A percentile compares a stretch with the other conserved stretches of the same genome.
Conservation (phyloP, 768 basidiomycete genomes). For the Dictyophora rubrovolvata region DNA sequence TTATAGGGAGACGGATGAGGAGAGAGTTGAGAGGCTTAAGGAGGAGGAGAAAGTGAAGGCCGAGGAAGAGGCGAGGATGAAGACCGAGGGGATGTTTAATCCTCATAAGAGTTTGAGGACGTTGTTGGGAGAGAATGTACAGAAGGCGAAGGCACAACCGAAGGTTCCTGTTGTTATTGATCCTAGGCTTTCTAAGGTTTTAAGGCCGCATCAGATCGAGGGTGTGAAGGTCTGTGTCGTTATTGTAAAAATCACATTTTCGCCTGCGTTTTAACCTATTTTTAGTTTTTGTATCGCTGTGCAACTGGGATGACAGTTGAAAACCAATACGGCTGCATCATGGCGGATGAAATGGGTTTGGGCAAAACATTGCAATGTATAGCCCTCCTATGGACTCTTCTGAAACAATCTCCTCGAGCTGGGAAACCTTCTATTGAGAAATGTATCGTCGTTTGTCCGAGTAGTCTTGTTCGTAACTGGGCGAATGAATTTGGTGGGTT, state of each 20-base stretch:
- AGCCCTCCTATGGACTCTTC: slow-evolving; percentile 84
- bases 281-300: slow-evolving; percentile 89
- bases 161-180: slow-evolving; percentile 98
- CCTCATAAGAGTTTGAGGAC: slow-evolving; percentile 87
- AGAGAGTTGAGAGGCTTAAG: slow-evolving; percentile 61
- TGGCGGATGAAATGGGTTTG: slow-evolving; percentile 99
- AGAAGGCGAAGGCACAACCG: slow-evolving; percentile 49
- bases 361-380: slow-evolving; percentile 98
- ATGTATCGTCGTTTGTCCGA: slow-evolving; percentile 94
- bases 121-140: slow-evolving; percentile 61
- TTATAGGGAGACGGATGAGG: slow-evolving; percentile 82
- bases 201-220: slow-evolving; percentile 96
- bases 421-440: slow-evolving; percentile 89
- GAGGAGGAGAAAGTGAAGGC: slow-evolving; percentile 60
- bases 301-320: slow-evolving; percentile 89
- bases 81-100: slow-evolving; percentile 66
- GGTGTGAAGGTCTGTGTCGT: slow-evolving; percentile 75
- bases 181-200: slow-evolving; percentile 72
- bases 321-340: slow-evolving; percentile 82
- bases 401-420: slow-evolving; percentile 89
- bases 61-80: slow-evolving; percentile 54
- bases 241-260: slow-evolving; percentile 1
- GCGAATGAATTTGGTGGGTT: slow-evolving; percentile 83
- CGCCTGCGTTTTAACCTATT: not conserved
- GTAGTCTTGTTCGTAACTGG: slow-evolving; percentile 97